Evolutionary conservation across 164 flowering plant species (phyloP).

Genomic region (Liriodendron chinense): DNA sequence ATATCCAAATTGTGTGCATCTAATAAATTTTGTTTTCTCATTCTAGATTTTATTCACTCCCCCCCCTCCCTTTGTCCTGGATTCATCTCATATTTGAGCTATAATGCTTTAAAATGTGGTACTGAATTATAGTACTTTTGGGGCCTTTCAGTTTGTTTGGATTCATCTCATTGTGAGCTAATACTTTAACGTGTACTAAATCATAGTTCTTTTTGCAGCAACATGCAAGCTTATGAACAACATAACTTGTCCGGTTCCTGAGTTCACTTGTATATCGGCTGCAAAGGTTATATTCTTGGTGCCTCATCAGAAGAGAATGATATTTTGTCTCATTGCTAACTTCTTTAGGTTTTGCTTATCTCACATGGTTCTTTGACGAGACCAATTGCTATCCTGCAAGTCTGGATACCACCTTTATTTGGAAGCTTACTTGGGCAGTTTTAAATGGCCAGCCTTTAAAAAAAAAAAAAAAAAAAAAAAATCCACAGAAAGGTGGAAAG

Average conservation of each 20-base stretch:
- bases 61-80: not conserved
- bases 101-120: not conserved
- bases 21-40: not conserved
- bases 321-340: not conserved
- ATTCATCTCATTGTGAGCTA: not conserved
- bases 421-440: not conserved
- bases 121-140: no score
- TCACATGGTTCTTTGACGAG: not conserved
- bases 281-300: slow-evolving; percentile 56
- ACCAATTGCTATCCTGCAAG: not conserved
- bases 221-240: slow-evolving; percentile 76
- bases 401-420: not conserved
- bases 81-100: not conserved
- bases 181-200: slow-evolving; percentile 5
- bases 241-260: slow-evolving; percentile 83
- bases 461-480: no score
- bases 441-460: not conserved
- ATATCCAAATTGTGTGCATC: not conserved
- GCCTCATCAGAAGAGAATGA: not conserved
- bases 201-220: slow-evolving; percentile 45
- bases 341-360: not conserved
- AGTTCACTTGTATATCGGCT: slow-evolving; percentile 83
- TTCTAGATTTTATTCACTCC: not conserved
- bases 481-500: not conserved
- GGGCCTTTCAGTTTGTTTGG: not conserved